These are phyloP conservation scores for Leptomonas seymouri DNA, from an alignment of 208 protist genomes.

Conservation along the genomic window DNA sequence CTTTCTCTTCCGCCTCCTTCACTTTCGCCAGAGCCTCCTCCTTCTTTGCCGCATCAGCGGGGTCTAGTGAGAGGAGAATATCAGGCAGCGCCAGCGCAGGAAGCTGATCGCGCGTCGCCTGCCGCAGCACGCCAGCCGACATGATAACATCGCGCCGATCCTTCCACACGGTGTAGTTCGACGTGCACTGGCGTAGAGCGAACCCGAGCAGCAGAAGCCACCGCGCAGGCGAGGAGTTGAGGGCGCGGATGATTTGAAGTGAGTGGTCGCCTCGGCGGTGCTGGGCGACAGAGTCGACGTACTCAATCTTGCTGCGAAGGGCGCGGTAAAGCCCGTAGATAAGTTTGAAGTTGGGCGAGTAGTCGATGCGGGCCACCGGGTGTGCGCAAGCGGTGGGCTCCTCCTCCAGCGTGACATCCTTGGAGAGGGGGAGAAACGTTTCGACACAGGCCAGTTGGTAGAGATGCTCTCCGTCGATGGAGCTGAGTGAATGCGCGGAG, in stretches of 20 bases:
- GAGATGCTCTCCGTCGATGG: constrained; percentile 27
- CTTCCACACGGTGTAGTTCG: constrained; percentile 82
- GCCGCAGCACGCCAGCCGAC: constrained; percentile 26
- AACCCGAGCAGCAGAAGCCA: constrained; percentile 80
- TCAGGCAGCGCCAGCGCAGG: constrained; percentile 9
- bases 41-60: constrained; percentile 8
- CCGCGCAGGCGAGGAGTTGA: constrained; percentile 36
- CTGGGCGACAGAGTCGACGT: neutral
- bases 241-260: constrained; percentile 9
- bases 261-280: neutral
- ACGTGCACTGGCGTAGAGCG: constrained; percentile 45
- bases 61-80: neutral
- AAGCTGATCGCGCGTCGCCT: constrained; percentile 32
- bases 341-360: constrained; percentile 48
- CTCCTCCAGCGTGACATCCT: constrained; percentile 34
- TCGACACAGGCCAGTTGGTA: constrained; percentile 46
- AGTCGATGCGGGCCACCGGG: constrained; percentile 51
- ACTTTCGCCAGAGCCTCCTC: constrained; percentile 23
- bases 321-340: constrained; percentile 66
- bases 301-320: constrained; percentile 29
- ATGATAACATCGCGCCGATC: constrained; percentile 72
- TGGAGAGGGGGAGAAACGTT: constrained; percentile 35
- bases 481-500: neutral
- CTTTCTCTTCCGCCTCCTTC: constrained; percentile 10
- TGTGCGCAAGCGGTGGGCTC: constrained; percentile 38